Conservation (phyloP, 768 basidiomycete species). For the Tylopilus cervinicoccineus region DNA sequence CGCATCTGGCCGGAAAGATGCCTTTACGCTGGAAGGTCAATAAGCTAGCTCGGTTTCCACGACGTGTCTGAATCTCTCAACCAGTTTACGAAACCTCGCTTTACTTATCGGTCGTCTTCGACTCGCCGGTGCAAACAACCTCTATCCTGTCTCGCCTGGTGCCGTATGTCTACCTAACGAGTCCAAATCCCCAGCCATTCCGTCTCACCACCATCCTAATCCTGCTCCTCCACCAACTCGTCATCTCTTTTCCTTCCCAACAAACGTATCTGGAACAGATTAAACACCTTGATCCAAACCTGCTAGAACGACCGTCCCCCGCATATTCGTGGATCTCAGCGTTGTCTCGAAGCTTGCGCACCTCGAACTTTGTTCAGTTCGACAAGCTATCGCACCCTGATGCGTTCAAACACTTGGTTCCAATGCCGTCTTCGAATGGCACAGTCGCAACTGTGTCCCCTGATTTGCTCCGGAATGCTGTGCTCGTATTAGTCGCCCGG, state of each 20-base stretch:
- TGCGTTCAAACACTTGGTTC: constrained; percentile 24
- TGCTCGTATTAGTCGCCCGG: constrained; percentile 41
- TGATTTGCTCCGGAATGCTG: constrained; percentile 38
- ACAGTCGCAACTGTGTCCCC: not conserved
- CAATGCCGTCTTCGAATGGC: constrained; percentile 3
- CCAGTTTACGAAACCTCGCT: constrained; percentile 75
- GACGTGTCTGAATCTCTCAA: not conserved
- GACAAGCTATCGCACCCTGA: constrained; percentile 38
- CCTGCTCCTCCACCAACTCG: constrained; percentile 56
- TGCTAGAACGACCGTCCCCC: constrained; percentile 36
- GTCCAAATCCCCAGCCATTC: constrained; percentile 13
- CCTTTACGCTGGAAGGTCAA: constrained; percentile 67
- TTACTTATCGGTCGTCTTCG: constrained; percentile 59
- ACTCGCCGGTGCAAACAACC: constrained; percentile 55
- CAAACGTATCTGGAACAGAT: constrained; percentile 37
- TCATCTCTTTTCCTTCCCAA: constrained; percentile 63
- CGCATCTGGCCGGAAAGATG: constrained; percentile 55
- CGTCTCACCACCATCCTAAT: constrained; percentile 38
- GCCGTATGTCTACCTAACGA: constrained; percentile 40
- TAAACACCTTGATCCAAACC: constrained; percentile 20
- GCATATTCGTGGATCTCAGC: constrained; percentile 48
- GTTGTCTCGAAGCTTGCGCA: constrained; percentile 50
- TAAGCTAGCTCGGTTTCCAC: not conserved
- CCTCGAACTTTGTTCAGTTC: constrained; percentile 51
- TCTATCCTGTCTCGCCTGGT: constrained; percentile 61